Base-by-base conservation (phyloP, 2,329 filamentous ascomycete genomes). In the Curvularia eragrostidis region DNA sequence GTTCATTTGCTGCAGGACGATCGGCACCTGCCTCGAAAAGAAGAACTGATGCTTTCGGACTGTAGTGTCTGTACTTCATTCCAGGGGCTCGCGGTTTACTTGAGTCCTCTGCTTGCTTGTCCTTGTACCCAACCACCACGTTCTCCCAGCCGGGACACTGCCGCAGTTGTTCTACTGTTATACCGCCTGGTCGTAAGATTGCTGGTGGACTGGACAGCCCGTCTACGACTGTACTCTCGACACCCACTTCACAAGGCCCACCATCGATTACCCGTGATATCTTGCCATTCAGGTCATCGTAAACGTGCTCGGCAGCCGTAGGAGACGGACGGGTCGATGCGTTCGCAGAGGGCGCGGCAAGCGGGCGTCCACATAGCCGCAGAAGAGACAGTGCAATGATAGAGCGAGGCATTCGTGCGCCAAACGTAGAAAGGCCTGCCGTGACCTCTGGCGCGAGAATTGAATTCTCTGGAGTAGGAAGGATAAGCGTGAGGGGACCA, bases 61-160 rank as follows among this genome's bases (percentile, higher is more conserved):
- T 96, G 72, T 99, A 99, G 75, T 99, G 95, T 73, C 95, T 91
- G 75, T 99, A 99, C 78, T 99, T 99, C 95, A 99, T 99, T 1
- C 95, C 95, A 0, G 95, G 95, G 0, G 95, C 95, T 55, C 91
- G 84, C 0, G 95, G 95, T 54, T 66, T 69, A 49, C 85, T 86
- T 3, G 63, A 54, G 5, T 85, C 89, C 19, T 85, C 82, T 68
- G 91, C 86, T 15, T 87, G 68, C 56, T 84, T 84, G 69, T 97
- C 92, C 71, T 89, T 87, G 76, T 97, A 98, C 10, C 86, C 94
- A 58, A 89, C 87, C 60, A 84, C 82, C 1, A 92, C 91, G 38
- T 85, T 79, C 73, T 93, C 89, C 94, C 95, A 99, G 0, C 94
- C 94, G 0, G 84, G 80, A 70, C 89, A 92, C 39, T 80, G 73